A percentile compares a stretch with the other conserved stretches of the same genome.
phyloP scores from a whole-genome alignment of 306 rosid species.

The Erythrophleum fordii region DNA sequence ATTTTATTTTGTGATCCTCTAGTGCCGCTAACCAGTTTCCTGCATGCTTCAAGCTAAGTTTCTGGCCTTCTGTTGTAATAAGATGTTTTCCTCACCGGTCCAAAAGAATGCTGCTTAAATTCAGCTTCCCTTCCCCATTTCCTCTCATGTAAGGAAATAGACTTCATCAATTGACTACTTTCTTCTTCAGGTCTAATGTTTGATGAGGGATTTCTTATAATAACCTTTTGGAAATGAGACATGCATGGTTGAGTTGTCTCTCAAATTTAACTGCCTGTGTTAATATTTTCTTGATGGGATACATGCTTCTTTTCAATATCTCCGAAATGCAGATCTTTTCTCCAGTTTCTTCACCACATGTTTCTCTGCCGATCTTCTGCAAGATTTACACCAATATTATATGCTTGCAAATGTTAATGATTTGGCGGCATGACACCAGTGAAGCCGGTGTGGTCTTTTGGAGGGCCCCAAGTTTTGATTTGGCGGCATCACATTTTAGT shows the following conservation, averaged over 20 bases:
- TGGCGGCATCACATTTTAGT: neutral
- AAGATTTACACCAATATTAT: too few species aligned
- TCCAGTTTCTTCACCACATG: neutral
- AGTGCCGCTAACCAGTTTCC: slow-evolving; percentile 14
- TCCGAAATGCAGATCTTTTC: neutral
- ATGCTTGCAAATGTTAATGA: too few species aligned
- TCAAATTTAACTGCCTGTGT: too few species aligned
- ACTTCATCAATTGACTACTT: neutral
- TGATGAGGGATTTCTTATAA: neutral
- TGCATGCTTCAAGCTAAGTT: slow-evolving; percentile 8
- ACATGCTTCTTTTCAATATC: too few species aligned
- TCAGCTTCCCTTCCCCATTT: neutral
- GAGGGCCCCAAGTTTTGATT: too few species aligned
- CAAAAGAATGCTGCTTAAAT: slow-evolving; percentile 15
- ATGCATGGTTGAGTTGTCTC: too few species aligned
- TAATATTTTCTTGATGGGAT: too few species aligned
- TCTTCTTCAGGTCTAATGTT: neutral
- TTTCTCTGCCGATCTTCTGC: neutral
- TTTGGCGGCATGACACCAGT: neutral
- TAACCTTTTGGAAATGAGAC: neutral
- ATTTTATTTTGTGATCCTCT: slow-evolving; percentile 31
- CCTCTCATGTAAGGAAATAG: slow-evolving; percentile 17
- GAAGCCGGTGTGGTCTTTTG: neutral
- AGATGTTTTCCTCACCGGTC: neutral
- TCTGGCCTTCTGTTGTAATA: slow-evolving; percentile 18